These are phyloP conservation scores for Ramaria rubella DNA, from an alignment of 768 basidiomycete species.

Conservation along the genomic window DNA sequence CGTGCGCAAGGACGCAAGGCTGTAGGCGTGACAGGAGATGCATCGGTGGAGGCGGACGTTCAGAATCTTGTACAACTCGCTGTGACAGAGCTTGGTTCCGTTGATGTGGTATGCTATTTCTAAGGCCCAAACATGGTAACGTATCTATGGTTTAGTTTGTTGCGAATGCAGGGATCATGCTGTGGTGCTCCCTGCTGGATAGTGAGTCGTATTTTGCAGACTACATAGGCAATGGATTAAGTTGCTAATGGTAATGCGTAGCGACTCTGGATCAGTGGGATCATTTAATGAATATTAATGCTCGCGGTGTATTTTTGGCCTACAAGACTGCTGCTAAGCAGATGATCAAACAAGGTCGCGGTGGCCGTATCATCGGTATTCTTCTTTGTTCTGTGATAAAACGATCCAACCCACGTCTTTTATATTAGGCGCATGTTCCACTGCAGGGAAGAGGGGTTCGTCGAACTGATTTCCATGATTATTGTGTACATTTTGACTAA, in stretches of 20 bases:
- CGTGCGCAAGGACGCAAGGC: constrained; percentile 19
- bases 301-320: constrained; percentile 29
- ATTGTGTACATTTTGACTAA: neutral
- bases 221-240: neutral
- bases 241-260: neutral
- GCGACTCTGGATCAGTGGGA: constrained; percentile 25
- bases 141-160: constrained; percentile 25
- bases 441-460: constrained; percentile 2
- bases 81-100: constrained; percentile 30
- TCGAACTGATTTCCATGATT: neutral
- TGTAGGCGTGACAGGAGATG: constrained; percentile 30
- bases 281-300: constrained; percentile 27
- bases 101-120: constrained; percentile 42
- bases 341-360: constrained; percentile 34
- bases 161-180: constrained; percentile 24
- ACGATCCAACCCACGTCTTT: constrained; percentile 12
- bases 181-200: constrained; percentile 25
- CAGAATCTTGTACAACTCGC: constrained; percentile 30
- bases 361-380: constrained; percentile 34
- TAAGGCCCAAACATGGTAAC: neutral
- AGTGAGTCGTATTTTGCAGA: constrained; percentile 11
- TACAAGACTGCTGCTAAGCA: constrained; percentile 35
- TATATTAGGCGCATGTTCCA: constrained; percentile 2
- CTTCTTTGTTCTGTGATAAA: neutral
- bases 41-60: constrained; percentile 37